Conservation (phyloP, 305 asterid genomes). For the Fraxinus sp. region DNA sequence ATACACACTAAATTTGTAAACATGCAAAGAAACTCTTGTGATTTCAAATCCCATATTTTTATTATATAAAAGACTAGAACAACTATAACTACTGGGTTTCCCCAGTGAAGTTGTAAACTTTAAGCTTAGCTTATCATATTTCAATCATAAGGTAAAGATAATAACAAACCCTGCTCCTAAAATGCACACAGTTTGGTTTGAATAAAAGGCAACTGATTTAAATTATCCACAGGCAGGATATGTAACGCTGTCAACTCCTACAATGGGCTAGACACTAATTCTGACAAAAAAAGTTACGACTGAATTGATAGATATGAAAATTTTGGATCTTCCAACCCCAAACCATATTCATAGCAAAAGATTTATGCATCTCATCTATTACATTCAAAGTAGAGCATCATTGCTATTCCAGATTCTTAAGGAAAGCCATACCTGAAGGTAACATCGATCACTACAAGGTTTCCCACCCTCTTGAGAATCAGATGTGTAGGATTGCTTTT, state of each 20-base stretch:
- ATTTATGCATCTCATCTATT: constrained; percentile 5
- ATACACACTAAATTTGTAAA: neutral
- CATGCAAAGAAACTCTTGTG: neutral
- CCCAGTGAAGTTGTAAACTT: neutral
- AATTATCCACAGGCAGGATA: neutral
- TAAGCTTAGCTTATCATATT: neutral
- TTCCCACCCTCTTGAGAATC: constrained; percentile 66
- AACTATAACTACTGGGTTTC: neutral
- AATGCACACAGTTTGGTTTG: neutral
- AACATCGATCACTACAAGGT: constrained; percentile 86
- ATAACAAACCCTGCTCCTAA: neutral
- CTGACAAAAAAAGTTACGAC: neutral
- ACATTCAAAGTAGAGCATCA: neutral
- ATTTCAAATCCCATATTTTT: neutral
- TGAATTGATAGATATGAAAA: neutral
- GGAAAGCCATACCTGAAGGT: constrained; percentile 63
- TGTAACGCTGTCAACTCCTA: constrained; percentile 12
- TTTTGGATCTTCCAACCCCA: neutral
- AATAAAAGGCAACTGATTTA: constrained; percentile 10
- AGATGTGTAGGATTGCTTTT: constrained; percentile 54
- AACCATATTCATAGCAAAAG: neutral
- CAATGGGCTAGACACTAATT: neutral
- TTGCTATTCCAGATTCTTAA: constrained; percentile 18
- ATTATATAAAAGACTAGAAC: neutral
- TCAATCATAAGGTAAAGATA: neutral